These are phyloP conservation scores for Geum urbanum DNA, from an alignment of 306 rosid genomes.

Conservation along the genomic window DNA sequence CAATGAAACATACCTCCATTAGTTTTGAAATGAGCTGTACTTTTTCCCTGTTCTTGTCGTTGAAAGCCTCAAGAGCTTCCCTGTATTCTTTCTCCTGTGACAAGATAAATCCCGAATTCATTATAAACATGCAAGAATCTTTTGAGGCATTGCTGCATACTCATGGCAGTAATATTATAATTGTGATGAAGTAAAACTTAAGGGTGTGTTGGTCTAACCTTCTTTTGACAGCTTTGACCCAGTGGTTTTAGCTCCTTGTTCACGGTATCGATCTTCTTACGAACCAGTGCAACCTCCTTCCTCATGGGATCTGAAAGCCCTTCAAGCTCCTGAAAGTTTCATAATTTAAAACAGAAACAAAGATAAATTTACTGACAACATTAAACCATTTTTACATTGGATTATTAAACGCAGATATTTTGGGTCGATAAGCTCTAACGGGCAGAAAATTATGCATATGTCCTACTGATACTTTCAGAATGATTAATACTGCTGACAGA, in stretches of 20 bases:
- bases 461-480: constrained; percentile 3
- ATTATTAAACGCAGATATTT: background rate
- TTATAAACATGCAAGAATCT: background rate
- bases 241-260: constrained; percentile 98
- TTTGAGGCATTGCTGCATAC: background rate
- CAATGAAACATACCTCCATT: constrained; percentile 55
- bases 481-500: background rate
- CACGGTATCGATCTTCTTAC: constrained; percentile 84
- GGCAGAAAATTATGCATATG: constrained; percentile 1
- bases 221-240: constrained; percentile 90
- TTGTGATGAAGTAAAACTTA: background rate
- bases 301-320: constrained; percentile 89
- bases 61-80: constrained; percentile 92
- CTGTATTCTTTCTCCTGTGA: constrained; percentile 86
- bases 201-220: constrained; percentile 37
- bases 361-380: background rate
- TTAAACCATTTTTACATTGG: background rate
- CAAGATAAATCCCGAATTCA: constrained; percentile 19
- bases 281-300: constrained; percentile 74
- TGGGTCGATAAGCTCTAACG: background rate
- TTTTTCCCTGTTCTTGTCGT: constrained; percentile 91
- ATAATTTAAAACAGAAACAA: constrained; percentile 5
- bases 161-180: background rate
- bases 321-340: constrained; percentile 72
- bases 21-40: constrained; percentile 67